Base-by-base conservation (phyloP, 1,139 yeast species). In the Candida sp. region DNA sequence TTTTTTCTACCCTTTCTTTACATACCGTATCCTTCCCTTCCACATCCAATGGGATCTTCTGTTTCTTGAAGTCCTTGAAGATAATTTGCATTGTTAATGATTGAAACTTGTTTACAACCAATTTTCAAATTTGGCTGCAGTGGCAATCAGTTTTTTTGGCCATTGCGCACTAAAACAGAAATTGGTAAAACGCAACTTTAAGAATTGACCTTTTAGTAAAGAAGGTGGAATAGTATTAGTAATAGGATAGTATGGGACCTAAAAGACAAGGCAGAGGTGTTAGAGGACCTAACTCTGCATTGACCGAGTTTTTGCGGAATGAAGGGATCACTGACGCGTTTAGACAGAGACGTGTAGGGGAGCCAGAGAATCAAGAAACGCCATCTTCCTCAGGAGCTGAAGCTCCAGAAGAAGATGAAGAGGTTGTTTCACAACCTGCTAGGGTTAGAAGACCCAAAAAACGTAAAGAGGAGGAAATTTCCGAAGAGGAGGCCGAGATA, bases 41-140 rank as follows among this genome's bases (percentile, higher is more conserved):
- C 44, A 90, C 80, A 33, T 88, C 96, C 50, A 93, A 61, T 35
- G 90, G 78, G 64, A 91, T 81, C 63, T 84, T 87, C 62, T 88
- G 91, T 70, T 93, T 95, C 71, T 91, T 90, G 68, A 93, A 87
- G 67, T 93, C 96, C 64, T 91, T 90, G 64, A 93, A 82, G 43
- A 85, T 80, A 53, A 95, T 74, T 68, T 84, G 87, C 95, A 93
- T 90, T 56, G 47, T 21, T 35, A 19, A 23, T 43, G 30, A 21
- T 35, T 25, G 9, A 25, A 7, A 25, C 19, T 15, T 15, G 19
- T 15, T 15, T 15, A 15, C 19, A 15, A 15, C 19, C 19, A 15
- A 15, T 15, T 15, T 15, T 15, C 6, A 32, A 9, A 11, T 32
- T 27, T 27, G 12, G 11, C 22, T 4, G 21, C 21, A 38, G 40